Conservation (phyloP, 1,139 yeast species). For the Zygosaccharomyces pseudobailii region DNA sequence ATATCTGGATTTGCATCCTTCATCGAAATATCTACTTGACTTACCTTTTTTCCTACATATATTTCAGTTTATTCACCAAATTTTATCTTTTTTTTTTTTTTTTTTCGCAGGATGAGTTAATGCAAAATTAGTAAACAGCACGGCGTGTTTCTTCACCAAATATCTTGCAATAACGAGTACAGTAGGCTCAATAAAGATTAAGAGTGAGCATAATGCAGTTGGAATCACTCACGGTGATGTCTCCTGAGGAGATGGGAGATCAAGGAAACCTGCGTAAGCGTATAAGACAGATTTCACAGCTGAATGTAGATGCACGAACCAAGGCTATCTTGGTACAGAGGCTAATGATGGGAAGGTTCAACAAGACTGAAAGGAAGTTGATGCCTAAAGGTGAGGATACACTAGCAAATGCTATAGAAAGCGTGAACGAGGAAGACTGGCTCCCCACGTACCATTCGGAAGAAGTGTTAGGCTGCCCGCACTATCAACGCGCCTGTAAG, state of each 20-base stretch:
- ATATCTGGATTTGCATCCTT: no score
- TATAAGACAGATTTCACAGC: constrained; percentile 16
- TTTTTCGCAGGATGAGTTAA: neutral
- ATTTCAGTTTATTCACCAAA: neutral
- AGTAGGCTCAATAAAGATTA: neutral
- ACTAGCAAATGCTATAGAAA: constrained; percentile 1
- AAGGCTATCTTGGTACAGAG: constrained; percentile 49
- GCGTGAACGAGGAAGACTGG: constrained; percentile 45
- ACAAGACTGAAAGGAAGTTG: constrained; percentile 3
- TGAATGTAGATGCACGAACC: constrained; percentile 11
- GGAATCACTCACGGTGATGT: constrained; percentile 9
- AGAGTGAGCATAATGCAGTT: neutral
- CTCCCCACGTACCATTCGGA: constrained; percentile 48
- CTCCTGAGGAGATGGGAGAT: constrained; percentile 13
- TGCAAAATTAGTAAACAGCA: constrained; percentile 2
- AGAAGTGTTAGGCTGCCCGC: constrained; percentile 66
- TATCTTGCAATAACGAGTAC: neutral
- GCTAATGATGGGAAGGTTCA: constrained; percentile 60
- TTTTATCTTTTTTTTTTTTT: neutral
- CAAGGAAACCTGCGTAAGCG: constrained; percentile 18
- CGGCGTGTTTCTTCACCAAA: neutral
- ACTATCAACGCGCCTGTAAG: constrained; percentile 81
- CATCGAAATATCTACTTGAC: no score
- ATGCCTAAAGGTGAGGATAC: constrained; percentile 1
- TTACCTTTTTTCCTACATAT: neutral